Conservation (phyloP, 2,329 filamentous ascomycete species). For the Uncinocarpus reesii region DNA sequence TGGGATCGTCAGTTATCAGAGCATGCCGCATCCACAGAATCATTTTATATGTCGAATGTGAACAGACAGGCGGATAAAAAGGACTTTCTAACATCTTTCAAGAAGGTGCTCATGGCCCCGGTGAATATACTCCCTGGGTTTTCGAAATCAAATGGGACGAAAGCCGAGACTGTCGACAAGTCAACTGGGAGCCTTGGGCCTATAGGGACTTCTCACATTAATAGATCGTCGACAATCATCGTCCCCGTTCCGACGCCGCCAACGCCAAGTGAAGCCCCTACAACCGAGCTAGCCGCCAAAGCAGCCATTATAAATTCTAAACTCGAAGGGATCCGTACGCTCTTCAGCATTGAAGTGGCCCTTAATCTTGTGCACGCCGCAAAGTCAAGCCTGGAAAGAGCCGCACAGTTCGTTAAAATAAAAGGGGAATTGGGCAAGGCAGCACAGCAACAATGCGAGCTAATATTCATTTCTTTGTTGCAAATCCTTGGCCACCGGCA, state of each 20-base stretch:
- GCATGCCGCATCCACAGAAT: conserved; percentile 81
- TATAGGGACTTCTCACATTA: conserved; percentile 22
- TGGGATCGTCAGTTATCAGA: conserved; percentile 92
- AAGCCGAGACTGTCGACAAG: conserved; percentile 21
- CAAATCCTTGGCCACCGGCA: conserved; percentile 77
- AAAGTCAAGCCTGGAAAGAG: conserved; percentile 76
- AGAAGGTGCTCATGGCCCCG: conserved; percentile 98
- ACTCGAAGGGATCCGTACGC: conserved; percentile 82
- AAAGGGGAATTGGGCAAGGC: conserved; percentile 72
- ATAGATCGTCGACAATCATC: conserved; percentile 31
- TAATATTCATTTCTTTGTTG: conserved; percentile 76
- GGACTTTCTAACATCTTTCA: conserved; percentile 92
- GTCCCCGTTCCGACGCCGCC: conserved; percentile 22
- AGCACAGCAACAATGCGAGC: conserved; percentile 76
- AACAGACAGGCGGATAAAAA: conserved; percentile 92
- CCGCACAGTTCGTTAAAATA: conserved; percentile 69
- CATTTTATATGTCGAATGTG: conserved; percentile 90
- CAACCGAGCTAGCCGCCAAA: conserved; percentile 86
- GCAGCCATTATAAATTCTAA: conserved; percentile 94
- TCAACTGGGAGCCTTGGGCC: conserved; percentile 19
- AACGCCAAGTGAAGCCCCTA: conserved; percentile 55
- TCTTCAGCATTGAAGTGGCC: conserved; percentile 95
- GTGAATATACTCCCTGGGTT: conserved; percentile 77
- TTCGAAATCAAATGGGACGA: conserved; percentile 43
- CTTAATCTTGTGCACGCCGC: conserved; percentile 79